These are phyloP conservation scores for Aspergillus viridinutans DNA, from an alignment of 2,329 filamentous ascomycete genomes.

Conservation along the genomic window DNA sequence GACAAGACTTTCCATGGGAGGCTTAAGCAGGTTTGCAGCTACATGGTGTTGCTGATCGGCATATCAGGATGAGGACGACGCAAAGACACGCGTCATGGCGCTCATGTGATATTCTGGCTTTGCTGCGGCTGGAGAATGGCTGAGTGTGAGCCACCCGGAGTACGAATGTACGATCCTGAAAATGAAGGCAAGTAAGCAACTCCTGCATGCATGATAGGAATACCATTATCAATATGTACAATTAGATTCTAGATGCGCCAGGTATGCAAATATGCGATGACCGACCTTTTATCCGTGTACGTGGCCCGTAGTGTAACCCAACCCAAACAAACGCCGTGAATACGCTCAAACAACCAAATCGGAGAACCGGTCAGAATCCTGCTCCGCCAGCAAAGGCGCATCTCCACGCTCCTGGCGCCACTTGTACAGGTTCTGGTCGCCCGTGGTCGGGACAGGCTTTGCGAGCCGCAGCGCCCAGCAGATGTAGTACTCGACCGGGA, in stretches of 20 bases:
- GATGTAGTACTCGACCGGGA: constrained; percentile 50
- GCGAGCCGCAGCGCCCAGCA: constrained; percentile 47
- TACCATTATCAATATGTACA: neutral
- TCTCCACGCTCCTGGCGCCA: neutral
- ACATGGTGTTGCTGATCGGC: too few species aligned
- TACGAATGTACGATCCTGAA: neutral
- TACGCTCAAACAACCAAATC: neutral
- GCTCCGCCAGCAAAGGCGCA: neutral
- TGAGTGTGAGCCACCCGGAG: too few species aligned
- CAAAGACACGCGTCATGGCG: too few species aligned
- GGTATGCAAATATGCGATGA: neutral
- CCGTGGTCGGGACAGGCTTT: constrained; percentile 52
- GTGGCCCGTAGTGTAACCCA: neutral
- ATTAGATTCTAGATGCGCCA: neutral
- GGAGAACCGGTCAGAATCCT: neutral
- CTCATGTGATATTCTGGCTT: too few species aligned
- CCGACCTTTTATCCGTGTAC: neutral
- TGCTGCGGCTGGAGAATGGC: too few species aligned
- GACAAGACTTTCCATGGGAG: too few species aligned
- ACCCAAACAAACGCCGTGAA: neutral
- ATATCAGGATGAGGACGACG: too few species aligned
- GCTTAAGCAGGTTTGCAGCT: too few species aligned
- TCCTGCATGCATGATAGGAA: neutral
- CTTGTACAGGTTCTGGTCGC: constrained; percentile 25
- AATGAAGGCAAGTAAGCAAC: neutral